Conservation (phyloP, 805 yeast species). For the Kodamaea hsintzibuensis region DNA sequence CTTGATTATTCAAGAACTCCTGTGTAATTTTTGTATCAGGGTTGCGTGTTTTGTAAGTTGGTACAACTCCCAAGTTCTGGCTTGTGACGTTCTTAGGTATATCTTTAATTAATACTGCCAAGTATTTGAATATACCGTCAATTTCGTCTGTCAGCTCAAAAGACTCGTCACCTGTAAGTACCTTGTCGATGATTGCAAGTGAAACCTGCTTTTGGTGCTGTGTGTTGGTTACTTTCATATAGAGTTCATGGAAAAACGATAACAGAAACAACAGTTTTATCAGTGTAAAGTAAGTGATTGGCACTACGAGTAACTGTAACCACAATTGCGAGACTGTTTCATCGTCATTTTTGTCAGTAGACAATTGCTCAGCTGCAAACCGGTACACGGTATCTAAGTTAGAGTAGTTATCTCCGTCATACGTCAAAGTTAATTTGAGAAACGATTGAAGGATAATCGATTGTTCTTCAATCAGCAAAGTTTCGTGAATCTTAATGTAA, state of each 20-base stretch:
- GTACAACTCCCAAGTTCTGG: slow-evolving; percentile 41
- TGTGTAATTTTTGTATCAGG: slow-evolving; percentile 30
- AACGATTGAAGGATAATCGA: slow-evolving; percentile 66
- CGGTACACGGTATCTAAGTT: slow-evolving; percentile 64
- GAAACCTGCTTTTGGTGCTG: slow-evolving; percentile 59
- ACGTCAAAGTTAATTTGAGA: slow-evolving; percentile 60
- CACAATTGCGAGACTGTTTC: slow-evolving; percentile 31
- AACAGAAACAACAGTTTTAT: slow-evolving; percentile 45
- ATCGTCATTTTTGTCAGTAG: slow-evolving; percentile 9
- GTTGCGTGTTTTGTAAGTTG: slow-evolving; percentile 29
- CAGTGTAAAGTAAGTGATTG: slow-evolving; percentile 45
- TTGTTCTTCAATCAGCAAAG: slow-evolving; percentile 65
- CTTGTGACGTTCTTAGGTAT: slow-evolving; percentile 32
- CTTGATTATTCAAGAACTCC: slow-evolving; percentile 50
- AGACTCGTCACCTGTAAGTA: slow-evolving; percentile 45
- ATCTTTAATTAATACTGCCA: slow-evolving; percentile 54
- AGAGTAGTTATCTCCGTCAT: slow-evolving; percentile 60
- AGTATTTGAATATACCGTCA: slow-evolving; percentile 58
- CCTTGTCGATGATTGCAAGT: slow-evolving; percentile 57
- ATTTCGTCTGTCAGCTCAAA: slow-evolving; percentile 46
- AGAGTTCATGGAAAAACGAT: slow-evolving; percentile 53
- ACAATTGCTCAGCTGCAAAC: slow-evolving; percentile 48
- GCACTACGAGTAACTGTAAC: slow-evolving; percentile 48
- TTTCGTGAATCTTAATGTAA: slow-evolving; percentile 55
- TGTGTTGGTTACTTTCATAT: slow-evolving; percentile 48